phyloP scores from a whole-genome alignment of 805 yeast species.

The Lipomyces sp. region DNA sequence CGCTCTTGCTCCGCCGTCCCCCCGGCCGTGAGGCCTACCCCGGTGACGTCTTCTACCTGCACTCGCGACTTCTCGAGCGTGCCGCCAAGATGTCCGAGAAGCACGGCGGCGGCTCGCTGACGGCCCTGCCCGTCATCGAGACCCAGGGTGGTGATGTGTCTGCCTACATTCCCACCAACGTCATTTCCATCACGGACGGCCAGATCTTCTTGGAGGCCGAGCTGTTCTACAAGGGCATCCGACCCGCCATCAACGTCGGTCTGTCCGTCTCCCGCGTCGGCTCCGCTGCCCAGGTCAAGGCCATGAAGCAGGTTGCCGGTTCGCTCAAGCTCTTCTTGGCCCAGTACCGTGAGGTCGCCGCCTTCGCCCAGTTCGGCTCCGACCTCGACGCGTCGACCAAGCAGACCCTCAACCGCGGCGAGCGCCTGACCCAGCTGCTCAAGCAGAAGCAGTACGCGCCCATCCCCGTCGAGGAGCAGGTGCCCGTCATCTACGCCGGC shows the following conservation, averaged over 20 bases:
- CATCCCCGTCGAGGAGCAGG: constrained; percentile 98
- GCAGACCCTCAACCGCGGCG: constrained; percentile 99
- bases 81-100: constrained; percentile 94
- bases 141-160: constrained; percentile 99
- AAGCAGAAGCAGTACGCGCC: constrained; percentile 98
- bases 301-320: constrained; percentile 99
- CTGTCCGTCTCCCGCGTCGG: constrained; percentile 99
- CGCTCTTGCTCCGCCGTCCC: constrained; percentile 94
- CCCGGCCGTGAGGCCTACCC: constrained; percentile 97
- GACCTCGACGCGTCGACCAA: constrained; percentile 99
- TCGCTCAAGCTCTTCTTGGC: constrained; percentile 99
- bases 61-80: constrained; percentile 92
- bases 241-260: constrained; percentile 99
- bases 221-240: constrained; percentile 99
- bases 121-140: constrained; percentile 95
- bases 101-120: constrained; percentile 89
- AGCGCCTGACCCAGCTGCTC: constrained; percentile 97
- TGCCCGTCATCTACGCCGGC: constrained; percentile 98
- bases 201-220: constrained; percentile 99
- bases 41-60: constrained; percentile 94
- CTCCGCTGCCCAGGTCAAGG: constrained; percentile 99
- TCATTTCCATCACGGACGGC: constrained; percentile 95
- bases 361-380: constrained; percentile 99
- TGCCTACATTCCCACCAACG: constrained; percentile 96
- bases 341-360: constrained; percentile 99